Evolutionary conservation across 2,329 filamentous ascomycete species (phyloP).

Genomic region (Penicillium freii): DNA sequence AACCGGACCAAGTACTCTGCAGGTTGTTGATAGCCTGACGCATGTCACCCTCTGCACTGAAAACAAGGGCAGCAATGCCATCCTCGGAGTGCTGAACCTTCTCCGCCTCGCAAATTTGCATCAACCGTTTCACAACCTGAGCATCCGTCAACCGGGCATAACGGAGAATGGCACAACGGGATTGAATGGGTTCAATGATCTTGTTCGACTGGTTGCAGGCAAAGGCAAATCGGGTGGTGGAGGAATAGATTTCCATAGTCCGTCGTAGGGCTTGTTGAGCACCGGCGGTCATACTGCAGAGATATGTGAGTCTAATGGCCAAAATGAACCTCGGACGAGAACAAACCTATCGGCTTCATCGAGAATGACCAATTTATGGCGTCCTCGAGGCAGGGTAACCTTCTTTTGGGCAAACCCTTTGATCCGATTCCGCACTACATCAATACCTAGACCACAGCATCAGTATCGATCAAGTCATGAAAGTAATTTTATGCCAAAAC

Average conservation of each 20-base stretch:
- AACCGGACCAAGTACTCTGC: conserved; percentile 88
- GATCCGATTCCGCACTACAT: conserved; percentile 94
- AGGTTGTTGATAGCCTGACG: conserved; percentile 98
- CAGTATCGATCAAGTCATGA: background rate
- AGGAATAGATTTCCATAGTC: conserved; percentile 98
- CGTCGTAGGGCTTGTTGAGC: conserved; percentile 91
- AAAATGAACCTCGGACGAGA: background rate
- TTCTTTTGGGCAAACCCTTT: conserved; percentile 99
- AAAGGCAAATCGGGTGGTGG: conserved; percentile 94
- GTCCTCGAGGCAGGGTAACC: conserved; percentile 83
- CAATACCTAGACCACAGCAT: conserved; percentile 63
- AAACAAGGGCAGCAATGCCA: conserved; percentile 91
- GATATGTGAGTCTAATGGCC: conserved; percentile 1
- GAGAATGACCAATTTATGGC: conserved; percentile 95
- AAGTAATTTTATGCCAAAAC: background rate
- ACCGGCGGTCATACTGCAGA: conserved; percentile 83
- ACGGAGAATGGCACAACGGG: conserved; percentile 89
- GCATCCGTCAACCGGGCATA: conserved; percentile 90
- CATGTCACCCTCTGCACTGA: conserved; percentile 98
- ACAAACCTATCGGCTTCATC: conserved; percentile 84
- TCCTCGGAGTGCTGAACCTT: conserved; percentile 89
- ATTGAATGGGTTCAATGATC: conserved; percentile 98
- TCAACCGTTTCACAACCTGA: conserved; percentile 83
- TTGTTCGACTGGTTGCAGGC: conserved; percentile 99
- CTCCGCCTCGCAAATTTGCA: conserved; percentile 92